Evolutionary conservation across 202 grass and related monocot species (phyloP), one percentile per base, ranked within the genome.

Genomic region (Carex sylvatica): DNA sequence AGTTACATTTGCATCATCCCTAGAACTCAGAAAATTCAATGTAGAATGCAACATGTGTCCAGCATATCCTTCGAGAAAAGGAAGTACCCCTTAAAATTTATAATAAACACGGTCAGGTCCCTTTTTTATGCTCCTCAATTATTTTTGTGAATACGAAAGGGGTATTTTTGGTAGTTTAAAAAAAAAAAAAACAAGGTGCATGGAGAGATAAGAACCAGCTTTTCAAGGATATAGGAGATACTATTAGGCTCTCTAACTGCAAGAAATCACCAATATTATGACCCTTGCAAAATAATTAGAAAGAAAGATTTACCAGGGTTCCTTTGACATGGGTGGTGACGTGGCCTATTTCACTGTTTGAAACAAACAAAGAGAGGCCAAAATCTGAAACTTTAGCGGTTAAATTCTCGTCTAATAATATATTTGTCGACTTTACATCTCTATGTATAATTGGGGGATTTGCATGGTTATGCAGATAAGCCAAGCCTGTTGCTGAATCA

Each of bases 391-490:
- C 93, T 86, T 97, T 97, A 61, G 91, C 89, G 0, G 84, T 91
- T 83, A 97, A 80, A 83, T 88, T 91, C 51, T 83, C 87, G 12
- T 91, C 89, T 64, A 96, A 86, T 67, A 96, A 87, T 40, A 96
- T 93, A 84, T 96, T 96, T 38, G 85, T 86, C 7, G 93, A 93
- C 83, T 96, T 96, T 18, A 96, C 88, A 84, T 96, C 93, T 82
- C 93, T 91, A 67, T 93, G 93, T 84, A 97, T 97, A 70, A 97
- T 97, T 22, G 93, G 93, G 65, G 93, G 91, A 90, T 91, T 78
- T 62, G 93, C 93, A 86, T 93, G 91, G 19, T 97, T 89, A 85
- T 97, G 93, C 26, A 97, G 91, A 85, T 97, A 97, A 61, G 93
- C 93, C 73, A 97, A 81, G 49, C 93, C 93, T 87, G 69, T 88